These are phyloP conservation scores for apple (Malus domestica) DNA, from an alignment of 306 rosid species.

Conservation along the genomic window ASM211411v1 NC_041805.1:9713001-9713500, in stretches of 20 bases:
- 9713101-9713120: no score
- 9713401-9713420: conserved; percentile 12
- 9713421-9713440: conserved; percentile 32
- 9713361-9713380: not conserved
- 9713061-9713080: no score
- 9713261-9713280: not conserved
- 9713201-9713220: not conserved
- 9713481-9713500: not conserved
- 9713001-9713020: no score
- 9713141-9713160: no score
- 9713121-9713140: no score
- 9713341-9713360: not conserved
- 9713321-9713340: not conserved
- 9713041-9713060: no score
- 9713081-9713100: no score
- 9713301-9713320: not conserved
- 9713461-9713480: not conserved
- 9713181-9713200: no score
- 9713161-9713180: no score
- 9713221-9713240: no score
- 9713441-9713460: conserved; percentile 12
- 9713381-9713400: conserved; percentile 17
- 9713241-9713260: not conserved
- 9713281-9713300: not conserved
- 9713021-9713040: no score